Evolutionary conservation across 345 rosid species (phyloP).

Genomic region (Rhodamnia rubescens): DNA sequence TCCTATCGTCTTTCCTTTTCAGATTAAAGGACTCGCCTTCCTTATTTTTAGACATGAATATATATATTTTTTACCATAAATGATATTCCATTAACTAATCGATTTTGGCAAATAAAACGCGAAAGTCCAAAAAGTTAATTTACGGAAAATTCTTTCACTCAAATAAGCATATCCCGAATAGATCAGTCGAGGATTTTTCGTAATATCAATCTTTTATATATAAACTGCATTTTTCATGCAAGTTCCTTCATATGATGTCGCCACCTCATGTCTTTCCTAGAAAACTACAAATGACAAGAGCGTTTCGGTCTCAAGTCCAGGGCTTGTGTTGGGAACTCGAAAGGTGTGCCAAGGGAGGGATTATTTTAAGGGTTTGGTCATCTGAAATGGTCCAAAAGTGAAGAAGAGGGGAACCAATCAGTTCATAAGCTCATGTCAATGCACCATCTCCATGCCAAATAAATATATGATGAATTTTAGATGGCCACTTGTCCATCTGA

Average conservation of each 20-base stretch:
- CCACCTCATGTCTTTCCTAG: not conserved
- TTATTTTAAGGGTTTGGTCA: not conserved
- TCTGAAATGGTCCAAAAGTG: not conserved
- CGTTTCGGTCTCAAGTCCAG: not conserved
- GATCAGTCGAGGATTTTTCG: no score
- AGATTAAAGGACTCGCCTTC: not conserved
- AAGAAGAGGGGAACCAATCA: not conserved
- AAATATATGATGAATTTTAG: not conserved
- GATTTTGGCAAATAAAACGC: not conserved
- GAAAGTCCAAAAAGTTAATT: not conserved
- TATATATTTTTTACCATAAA: not conserved
- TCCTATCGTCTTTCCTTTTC: not conserved
- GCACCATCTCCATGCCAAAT: not conserved
- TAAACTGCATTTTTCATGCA: not conserved
- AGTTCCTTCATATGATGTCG: not conserved
- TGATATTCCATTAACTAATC: no score
- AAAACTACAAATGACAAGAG: not conserved
- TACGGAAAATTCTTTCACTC: no score
- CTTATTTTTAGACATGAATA: not conserved
- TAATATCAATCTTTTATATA: not conserved
- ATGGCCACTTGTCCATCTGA: not conserved
- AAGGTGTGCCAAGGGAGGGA: not conserved
- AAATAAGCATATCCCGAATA: no score
- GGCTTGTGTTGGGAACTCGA: not conserved
- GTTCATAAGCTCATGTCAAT: not conserved